Percentiles rank a stretch among this genome's conserved stretches.
These are phyloP conservation scores for Aureobasidium sp. DNA, from an alignment of 2,329 filamentous ascomycete genomes.

Conservation along the genomic window DNA sequence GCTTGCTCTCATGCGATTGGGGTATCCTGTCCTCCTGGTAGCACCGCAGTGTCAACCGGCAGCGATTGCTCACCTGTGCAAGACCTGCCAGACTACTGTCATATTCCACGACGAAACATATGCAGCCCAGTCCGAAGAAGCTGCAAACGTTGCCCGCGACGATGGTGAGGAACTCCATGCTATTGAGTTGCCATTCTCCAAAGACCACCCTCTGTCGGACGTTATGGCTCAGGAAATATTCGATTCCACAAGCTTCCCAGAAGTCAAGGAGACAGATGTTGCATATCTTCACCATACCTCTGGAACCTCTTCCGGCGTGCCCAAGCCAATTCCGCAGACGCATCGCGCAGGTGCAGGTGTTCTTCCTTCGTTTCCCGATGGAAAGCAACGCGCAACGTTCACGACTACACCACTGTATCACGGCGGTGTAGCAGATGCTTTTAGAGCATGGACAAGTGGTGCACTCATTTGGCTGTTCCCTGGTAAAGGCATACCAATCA, in stretches of 20 bases:
- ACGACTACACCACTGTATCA: constrained; percentile 59
- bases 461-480: constrained; percentile 56
- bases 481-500: constrained; percentile 47
- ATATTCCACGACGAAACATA: constrained; percentile 41
- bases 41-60: constrained; percentile 40
- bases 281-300: constrained; percentile 57
- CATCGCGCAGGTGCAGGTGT: constrained; percentile 48
- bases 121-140: constrained; percentile 24
- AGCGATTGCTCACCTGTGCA: constrained; percentile 47
- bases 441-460: constrained; percentile 52
- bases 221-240: not conserved
- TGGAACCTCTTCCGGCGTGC: constrained; percentile 54
- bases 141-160: constrained; percentile 16
- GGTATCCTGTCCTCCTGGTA: constrained; percentile 47
- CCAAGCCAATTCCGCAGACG: constrained; percentile 53
- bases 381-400: constrained; percentile 42
- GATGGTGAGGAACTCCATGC: constrained; percentile 14
- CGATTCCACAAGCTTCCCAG: not conserved
- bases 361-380: constrained; percentile 39
- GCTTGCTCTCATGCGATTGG: constrained; percentile 50
- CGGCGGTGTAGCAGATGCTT: constrained; percentile 54
- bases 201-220: not conserved
- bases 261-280: constrained; percentile 29
- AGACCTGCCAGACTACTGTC: constrained; percentile 32
- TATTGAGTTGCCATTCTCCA: constrained; percentile 14